phyloP scores from a whole-genome alignment of 2,329 filamentous ascomycete species.

The Sclerotinia spermophila region DNA sequence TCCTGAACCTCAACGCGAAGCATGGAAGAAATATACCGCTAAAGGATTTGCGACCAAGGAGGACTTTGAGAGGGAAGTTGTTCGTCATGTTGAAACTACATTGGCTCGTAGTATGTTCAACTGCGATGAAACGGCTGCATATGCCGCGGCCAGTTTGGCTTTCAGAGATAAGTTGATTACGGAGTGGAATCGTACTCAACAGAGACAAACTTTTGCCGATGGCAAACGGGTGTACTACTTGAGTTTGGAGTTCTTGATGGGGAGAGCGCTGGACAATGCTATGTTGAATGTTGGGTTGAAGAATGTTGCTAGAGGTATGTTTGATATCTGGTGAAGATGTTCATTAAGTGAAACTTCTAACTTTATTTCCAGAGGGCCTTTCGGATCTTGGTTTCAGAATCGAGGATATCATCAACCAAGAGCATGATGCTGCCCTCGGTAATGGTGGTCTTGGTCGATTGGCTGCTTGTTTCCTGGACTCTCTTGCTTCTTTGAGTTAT shows the following conservation, averaged over 20 bases:
- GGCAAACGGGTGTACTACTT: conserved; percentile 96
- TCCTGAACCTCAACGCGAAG: conserved; percentile 80
- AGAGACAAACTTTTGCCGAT: conserved; percentile 86
- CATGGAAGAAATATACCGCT: conserved; percentile 64
- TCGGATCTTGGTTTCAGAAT: conserved; percentile 90
- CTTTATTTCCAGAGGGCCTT: conserved; percentile 63
- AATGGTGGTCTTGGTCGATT: conserved; percentile 94
- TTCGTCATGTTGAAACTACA: conserved; percentile 94
- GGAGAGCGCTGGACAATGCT: conserved; percentile 91
- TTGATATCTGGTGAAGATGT: conserved; percentile 42
- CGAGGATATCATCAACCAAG: conserved; percentile 90
- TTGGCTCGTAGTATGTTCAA: conserved; percentile 96
- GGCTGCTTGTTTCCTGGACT: conserved; percentile 96
- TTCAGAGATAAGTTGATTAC: conserved; percentile 90
- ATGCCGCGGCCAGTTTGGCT: conserved; percentile 84
- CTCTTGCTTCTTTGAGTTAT: conserved; percentile 88
- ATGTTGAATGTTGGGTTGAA: conserved; percentile 96
- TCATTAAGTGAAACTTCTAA: conserved; percentile 53
- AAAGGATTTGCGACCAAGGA: conserved; percentile 73
- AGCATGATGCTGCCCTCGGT: conserved; percentile 92
- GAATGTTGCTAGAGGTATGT: conserved; percentile 71
- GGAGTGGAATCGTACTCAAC: conserved; percentile 98
- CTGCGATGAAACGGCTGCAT: conserved; percentile 91
- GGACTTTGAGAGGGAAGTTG: conserved; percentile 81
- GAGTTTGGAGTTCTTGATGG: conserved; percentile 97